Evolutionary conservation across 116 monocot species (phyloP).

Genomic region (Iris pallida): DNA sequence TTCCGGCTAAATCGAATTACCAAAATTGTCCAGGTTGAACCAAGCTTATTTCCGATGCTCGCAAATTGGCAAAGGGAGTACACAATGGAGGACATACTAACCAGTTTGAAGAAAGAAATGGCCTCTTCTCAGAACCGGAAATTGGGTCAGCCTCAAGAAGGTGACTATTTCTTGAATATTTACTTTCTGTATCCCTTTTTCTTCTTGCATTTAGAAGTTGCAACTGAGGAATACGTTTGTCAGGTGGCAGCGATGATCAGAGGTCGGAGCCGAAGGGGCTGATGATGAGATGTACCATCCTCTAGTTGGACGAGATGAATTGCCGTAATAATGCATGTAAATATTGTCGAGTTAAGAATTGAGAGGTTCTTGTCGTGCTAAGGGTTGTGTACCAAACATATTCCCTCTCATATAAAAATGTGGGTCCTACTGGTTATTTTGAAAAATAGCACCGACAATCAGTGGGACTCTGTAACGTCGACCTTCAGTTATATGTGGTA

Average conservation of each 20-base stretch:
- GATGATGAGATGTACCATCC: conserved; percentile 37
- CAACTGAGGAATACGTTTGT: conserved; percentile 1
- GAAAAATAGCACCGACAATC: too few relatives aligned
- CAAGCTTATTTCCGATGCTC: conserved; percentile 58
- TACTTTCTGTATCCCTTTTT: neutral
- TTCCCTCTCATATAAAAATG: too few relatives aligned
- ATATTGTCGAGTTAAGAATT: neutral
- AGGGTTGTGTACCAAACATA: too few relatives aligned
- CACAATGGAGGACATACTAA: conserved; percentile 72
- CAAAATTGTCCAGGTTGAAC: conserved; percentile 42
- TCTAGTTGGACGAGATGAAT: conserved; percentile 9
- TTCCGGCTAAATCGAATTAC: neutral
- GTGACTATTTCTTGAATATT: conserved; percentile 17
- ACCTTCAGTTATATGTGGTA: too few relatives aligned
- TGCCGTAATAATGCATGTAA: too few relatives aligned
- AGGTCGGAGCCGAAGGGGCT: conserved; percentile 44
- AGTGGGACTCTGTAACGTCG: neutral
- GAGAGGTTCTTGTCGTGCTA: neutral
- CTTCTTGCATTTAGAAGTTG: neutral
- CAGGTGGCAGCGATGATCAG: conserved; percentile 44
- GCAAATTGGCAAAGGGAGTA: conserved; percentile 61
- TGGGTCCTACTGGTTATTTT: too few relatives aligned
- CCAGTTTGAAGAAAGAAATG: conserved; percentile 69
- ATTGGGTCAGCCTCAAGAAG: conserved; percentile 56
- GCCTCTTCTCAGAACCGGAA: conserved; percentile 58